Base-by-base conservation (phyloP, 2,329 filamentous ascomycete genomes). In the Lecanosticta acicola region DNA sequence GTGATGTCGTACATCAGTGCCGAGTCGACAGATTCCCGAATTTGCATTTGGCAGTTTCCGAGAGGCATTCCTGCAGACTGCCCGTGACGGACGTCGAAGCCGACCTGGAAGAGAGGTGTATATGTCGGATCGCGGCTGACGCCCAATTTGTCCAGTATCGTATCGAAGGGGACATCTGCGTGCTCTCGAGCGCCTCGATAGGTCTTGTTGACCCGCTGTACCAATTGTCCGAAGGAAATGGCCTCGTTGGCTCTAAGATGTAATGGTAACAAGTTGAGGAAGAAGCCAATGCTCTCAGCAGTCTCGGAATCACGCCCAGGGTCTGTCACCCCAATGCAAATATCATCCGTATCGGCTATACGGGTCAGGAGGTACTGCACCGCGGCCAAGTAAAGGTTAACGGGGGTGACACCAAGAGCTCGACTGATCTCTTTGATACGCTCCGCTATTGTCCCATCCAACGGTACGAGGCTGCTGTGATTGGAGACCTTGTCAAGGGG, bases 241-340 rank as follows among this genome's bases (percentile, higher is more conserved):
- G 32, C 9, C 8, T 34, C 20, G 18, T 14, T 29, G 16, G 17
- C 38, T 37, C 32, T 14, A 4, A 68, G 60, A 1, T 62, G 56
- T 0, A 74, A 34, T 1, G 70, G 62, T 0, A 75, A 53, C 3
- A 71, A 32, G 40, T 72, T 70, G 5, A 71, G 40, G 47, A 66
- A 69, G 40, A 65, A 52, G 1, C 71, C 71, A 26, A 72, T 56
- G 16, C 46, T 67, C 2, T 57, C 39, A 4, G 46, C 32, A 1
- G 60, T 32, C 4, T 51, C 43, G 3, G 44, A 34, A 36, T 69
- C 64, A 8, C 71, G 62, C 26, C 59, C 61, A 1, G 63, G 66
- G 47, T 72, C 68, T 2, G 64, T 64, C 13, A 73, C 57, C n/a
- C 70, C 70, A 39, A 73, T 68, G 39, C 54, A 64, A 7, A 73